These are phyloP conservation scores for Nepenthes mirabilis DNA, from an alignment of 148 eudicot species.

Conservation along the genomic window DNA sequence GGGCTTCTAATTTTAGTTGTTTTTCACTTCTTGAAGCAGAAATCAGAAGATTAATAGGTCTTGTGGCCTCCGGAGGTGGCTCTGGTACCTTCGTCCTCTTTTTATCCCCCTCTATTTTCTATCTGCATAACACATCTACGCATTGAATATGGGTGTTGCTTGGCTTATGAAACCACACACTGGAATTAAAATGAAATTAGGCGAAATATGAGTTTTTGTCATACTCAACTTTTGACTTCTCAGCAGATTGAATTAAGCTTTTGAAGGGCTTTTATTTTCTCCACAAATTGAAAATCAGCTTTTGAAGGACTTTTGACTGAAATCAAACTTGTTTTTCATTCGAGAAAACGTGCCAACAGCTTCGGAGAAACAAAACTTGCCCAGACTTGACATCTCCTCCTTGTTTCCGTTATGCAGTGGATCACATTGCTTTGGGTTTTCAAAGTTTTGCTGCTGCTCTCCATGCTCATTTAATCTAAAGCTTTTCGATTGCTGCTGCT, in stretches of 20 bases:
- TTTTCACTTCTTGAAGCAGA: conserved; percentile 20
- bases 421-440: conserved; percentile 30
- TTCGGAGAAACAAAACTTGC: not conserved
- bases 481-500: conserved; percentile 27
- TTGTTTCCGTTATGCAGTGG: conserved; percentile 30
- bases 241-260: too few species aligned
- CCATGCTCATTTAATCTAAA: conserved; percentile 20
- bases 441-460: conserved; percentile 48
- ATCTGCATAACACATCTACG: not conserved
- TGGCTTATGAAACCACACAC: not conserved
- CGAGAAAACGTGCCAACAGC: not conserved
- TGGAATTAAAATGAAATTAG: too few species aligned
- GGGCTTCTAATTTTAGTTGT: not conserved
- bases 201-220: too few species aligned
- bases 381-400: not conserved
- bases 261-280: too few species aligned
- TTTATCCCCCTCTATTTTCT: not conserved
- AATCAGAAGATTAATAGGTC: conserved; percentile 36
- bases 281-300: too few species aligned
- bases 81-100: conserved; percentile 33
- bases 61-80: conserved; percentile 68
- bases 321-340: not conserved
- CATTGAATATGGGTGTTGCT: not conserved
- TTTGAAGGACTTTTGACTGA: too few species aligned
- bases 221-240: too few species aligned